Base-by-base conservation (phyloP, 768 basidiomycete genomes). In the Fistulinella prunicolor region DNA sequence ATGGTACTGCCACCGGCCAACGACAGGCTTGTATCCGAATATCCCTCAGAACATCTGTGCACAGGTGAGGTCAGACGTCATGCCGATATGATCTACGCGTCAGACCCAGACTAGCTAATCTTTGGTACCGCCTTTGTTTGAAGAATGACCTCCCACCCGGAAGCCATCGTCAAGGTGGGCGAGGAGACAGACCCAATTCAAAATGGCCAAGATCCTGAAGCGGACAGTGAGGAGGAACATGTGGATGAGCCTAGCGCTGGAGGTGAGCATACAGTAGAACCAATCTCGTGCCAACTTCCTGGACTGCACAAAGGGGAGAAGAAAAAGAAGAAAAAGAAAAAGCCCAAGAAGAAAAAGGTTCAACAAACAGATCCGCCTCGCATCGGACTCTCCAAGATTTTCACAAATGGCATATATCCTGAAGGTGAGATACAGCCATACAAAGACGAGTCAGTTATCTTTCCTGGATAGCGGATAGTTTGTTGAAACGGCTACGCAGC, bases 321-420 rank as follows among this genome's bases (percentile, higher is more conserved):
- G 65, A 87, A 83, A 66, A 94, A 92, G 70, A 95, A 95, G 75
- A 97, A 94, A 65, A 92, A 94, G 71, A 95, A 91, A 70, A 94
- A 92, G 67, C 72, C 87, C 49, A 93, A 93, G 71, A 85, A 86
- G 75, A 94, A 89, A 71, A 86, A 81, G 70, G 51, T 65, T 9
- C 79, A 81, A 59, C 94, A 98, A 71, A 81, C 80, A n/a, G 93
- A 95, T 29, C 96, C 96, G 17, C 96, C 96, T 26, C 80, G 90
- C 22, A 73, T 95, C 19, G 92, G 89, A 9, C 67, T 99, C 53
- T 86, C 87, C 57, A 94, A 91, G 67, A 78, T 98, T 46, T 98
- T 88, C 73, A 79, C 86, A 9, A 79, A 79, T 63, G 91, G 89
- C n/a, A 71, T 82, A 22, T 98, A 86, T 70, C 94, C 94, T 3